A percentile compares a stretch with the other conserved stretches of the same genome.
Conservation (phyloP, 2,329 filamentous ascomycete species). For the Trichoderma koningiopsis region DNA sequence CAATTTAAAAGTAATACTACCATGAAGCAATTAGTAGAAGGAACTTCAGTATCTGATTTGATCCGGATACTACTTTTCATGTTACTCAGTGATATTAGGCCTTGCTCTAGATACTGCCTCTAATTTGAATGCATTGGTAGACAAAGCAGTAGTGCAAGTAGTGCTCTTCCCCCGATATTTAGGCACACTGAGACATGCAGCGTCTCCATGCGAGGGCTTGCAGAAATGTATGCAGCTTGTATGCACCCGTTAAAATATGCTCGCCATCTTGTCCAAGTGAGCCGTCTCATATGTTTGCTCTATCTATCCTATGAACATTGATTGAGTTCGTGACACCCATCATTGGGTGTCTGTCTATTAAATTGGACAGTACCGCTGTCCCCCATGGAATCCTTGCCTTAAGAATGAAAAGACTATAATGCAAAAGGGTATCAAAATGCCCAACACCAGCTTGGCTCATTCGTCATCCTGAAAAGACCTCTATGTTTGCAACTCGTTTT, state of each 20-base stretch:
- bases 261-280: neutral
- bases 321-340: neutral
- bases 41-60: neutral
- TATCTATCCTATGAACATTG: neutral
- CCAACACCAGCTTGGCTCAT: constrained; percentile 9
- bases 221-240: neutral
- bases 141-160: neutral
- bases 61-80: neutral
- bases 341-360: too few species aligned
- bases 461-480: constrained; percentile 3
- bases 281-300: neutral
- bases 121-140: neutral
- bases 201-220: neutral
- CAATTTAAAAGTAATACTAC: neutral
- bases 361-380: neutral
- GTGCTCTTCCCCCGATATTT: neutral
- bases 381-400: neutral
- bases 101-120: neutral
- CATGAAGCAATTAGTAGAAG: neutral
- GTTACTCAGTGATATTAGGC: neutral
- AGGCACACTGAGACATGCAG: neutral
- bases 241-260: neutral
- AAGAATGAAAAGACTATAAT: neutral
- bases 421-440: constrained; percentile 24
- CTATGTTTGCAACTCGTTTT: neutral